Conservation (phyloP, 2,329 filamentous ascomycete genomes). For the Coleophoma eucalyptorum region DNA sequence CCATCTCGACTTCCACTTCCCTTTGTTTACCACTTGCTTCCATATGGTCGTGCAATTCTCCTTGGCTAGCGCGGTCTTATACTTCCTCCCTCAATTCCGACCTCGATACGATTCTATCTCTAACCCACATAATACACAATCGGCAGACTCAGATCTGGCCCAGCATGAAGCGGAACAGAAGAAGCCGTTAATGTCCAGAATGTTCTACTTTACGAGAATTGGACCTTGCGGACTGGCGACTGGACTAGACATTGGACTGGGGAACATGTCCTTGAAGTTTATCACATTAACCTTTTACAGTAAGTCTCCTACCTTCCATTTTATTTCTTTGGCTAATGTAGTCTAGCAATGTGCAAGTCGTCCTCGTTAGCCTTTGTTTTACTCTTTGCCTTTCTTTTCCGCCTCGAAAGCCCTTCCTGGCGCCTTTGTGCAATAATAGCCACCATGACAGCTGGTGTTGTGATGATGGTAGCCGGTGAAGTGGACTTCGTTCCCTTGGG, state of each 20-base stretch:
- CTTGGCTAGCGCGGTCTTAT: conserved; percentile 74
- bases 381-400: conserved; percentile 90
- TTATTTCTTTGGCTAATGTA: conserved; percentile 6
- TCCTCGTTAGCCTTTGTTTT: conserved; percentile 94
- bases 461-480: conserved; percentile 98
- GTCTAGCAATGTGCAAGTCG: conserved; percentile 91
- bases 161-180: conserved; percentile 24
- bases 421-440: conserved; percentile 83
- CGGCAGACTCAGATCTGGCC: conserved; percentile 21
- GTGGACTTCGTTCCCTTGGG: conserved; percentile 83
- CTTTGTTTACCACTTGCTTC: conserved; percentile 88
- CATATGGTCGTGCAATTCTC: conserved; percentile 96
- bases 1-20: conserved; percentile 86
- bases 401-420: conserved; percentile 82
- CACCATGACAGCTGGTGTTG: conserved; percentile 86
- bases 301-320: conserved; percentile 34
- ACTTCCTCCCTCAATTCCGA: conserved; percentile 76
- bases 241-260: conserved; percentile 90
- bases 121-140: conserved; percentile 25
- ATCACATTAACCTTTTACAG: conserved; percentile 97
- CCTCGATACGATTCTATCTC: conserved; percentile 46
- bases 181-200: conserved; percentile 70
- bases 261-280: conserved; percentile 93
- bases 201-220: conserved; percentile 90
- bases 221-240: conserved; percentile 90